phyloP scores from a whole-genome alignment of 1,139 yeast species.

The Kurtzmaniella quercitrusa region DNA sequence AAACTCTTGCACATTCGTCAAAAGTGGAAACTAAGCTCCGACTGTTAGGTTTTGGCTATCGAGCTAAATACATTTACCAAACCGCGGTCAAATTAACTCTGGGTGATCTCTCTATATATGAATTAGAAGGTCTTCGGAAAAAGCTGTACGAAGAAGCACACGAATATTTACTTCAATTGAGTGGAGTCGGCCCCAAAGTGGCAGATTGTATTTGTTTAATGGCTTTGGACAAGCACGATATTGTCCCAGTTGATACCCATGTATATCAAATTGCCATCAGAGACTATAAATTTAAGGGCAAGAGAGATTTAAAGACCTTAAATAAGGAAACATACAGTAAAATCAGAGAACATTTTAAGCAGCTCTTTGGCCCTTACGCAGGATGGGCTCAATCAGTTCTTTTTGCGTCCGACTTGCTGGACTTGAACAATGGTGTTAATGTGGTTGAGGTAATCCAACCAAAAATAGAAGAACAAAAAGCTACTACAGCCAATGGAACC shows the following conservation, averaged over 20 bases:
- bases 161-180: slow-evolving; percentile 58
- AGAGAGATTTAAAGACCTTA: slow-evolving; percentile 44
- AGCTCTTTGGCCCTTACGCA: slow-evolving; percentile 84
- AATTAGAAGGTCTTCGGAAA: slow-evolving; percentile 37
- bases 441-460: slow-evolving; percentile 7
- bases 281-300: slow-evolving; percentile 63
- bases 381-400: slow-evolving; percentile 98
- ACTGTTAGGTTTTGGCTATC: slow-evolving; percentile 78
- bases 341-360: slow-evolving; percentile 58
- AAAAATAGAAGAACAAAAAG: background rate
- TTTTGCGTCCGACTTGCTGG: slow-evolving; percentile 77
- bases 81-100: slow-evolving; percentile 54
- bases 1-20: slow-evolving; percentile 32
- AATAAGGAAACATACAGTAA: slow-evolving; percentile 57
- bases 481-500: too few species aligned
- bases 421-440: slow-evolving; percentile 57
- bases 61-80: slow-evolving; percentile 82
- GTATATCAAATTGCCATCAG: slow-evolving; percentile 88
- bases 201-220: slow-evolving; percentile 89
- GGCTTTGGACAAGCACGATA: slow-evolving; percentile 84
- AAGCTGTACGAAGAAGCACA: slow-evolving; percentile 56
- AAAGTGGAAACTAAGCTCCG: slow-evolving; percentile 44
- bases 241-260: slow-evolving; percentile 96
- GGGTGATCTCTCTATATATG: slow-evolving; percentile 13
- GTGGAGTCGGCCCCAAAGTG: slow-evolving; percentile 97